Evolutionary conservation across 2,329 filamentous ascomycete genomes (phyloP).

Genomic region (Phaeosphaeriaceae sp.): DNA sequence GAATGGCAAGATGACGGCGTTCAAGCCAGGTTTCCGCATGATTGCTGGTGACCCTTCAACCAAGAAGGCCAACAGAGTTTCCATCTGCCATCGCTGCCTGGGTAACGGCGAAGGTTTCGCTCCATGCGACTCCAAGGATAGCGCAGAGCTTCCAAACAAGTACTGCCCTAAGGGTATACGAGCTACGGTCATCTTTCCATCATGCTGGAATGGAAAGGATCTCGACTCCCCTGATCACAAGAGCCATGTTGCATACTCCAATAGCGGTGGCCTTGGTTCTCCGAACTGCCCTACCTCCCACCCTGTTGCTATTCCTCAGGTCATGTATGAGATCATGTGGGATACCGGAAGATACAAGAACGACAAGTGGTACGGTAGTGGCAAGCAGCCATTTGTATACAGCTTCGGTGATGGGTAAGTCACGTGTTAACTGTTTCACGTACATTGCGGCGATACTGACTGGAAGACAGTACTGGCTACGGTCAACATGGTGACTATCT

Average conservation of each 20-base stretch:
- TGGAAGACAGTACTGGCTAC: conserved; percentile 19
- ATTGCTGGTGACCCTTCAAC: conserved; percentile 65
- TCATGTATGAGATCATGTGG: conserved; percentile 57
- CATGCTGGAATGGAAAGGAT: conserved; percentile 71
- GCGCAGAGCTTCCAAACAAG: conserved; percentile 60
- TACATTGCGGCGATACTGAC: conserved; percentile 1
- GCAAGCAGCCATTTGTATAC: conserved; percentile 39
- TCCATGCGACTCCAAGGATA: conserved; percentile 33
- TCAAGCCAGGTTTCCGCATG: conserved; percentile 74
- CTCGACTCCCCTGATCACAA: conserved; percentile 61
- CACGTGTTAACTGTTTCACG: neutral
- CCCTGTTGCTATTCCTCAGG: conserved; percentile 55
- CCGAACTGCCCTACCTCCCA: conserved; percentile 58
- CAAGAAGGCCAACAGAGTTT: conserved; percentile 27
- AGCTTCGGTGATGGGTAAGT: conserved; percentile 51
- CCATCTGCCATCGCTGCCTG: conserved; percentile 29
- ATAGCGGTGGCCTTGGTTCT: conserved; percentile 28
- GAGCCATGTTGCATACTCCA: conserved; percentile 70
- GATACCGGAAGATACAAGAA: conserved; percentile 41
- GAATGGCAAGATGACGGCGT: conserved; percentile 65
- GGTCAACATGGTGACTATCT: conserved; percentile 34
- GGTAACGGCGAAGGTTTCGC: conserved; percentile 27
- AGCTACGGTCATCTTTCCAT: conserved; percentile 73
- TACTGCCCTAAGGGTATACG: conserved; percentile 80
- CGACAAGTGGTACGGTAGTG: conserved; percentile 24